Base-by-base conservation (phyloP, 352 stramenopile genomes). In the Globisporangium spinosum region DNA sequence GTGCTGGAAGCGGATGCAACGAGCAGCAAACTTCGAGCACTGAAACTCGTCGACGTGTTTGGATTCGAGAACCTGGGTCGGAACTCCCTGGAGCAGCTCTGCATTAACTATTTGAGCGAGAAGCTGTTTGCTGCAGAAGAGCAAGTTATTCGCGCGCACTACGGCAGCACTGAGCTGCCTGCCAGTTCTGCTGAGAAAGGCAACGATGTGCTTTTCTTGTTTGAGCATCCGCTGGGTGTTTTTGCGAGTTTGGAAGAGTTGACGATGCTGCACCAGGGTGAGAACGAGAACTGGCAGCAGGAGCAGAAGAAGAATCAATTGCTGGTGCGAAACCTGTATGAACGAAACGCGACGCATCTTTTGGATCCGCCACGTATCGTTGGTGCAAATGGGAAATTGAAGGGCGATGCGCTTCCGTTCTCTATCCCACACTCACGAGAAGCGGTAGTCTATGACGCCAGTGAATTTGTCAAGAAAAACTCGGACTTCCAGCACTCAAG, bases 71-170 rank as follows among this genome's bases (percentile, higher is more conserved):
- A 85, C 60, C 73, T 94, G n/a, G 15, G 61, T 23, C 60, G 68
- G 32, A 92, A 92, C 67, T 94, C 85, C 23, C 73, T 92, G 40
- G 85, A 89, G 73, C 85, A 94, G 58, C 74, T 94, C 0, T 92
- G 83, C 55, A 90, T 94, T 63, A 94, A 94, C 61, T 94, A 90
- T 68, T 63, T 90, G 67, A 92, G 77, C n/a, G 85, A 94, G 34
- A 94, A 92, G 55, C 74, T 94, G 10, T 85, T 85, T 23, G 68
- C 65, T 5, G 78, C 71, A 12, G 81, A 91, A 27, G 47, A 73
- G 29, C 64, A 73, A 25, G 22, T 74, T 7, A 35, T 79, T 9
- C 23, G 53, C 3, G 45, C 23, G 7, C 40, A 51, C 20, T 69
- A 74, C 25, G 13, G 25, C 13, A 47, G 7, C 2, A 58, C 20